A percentile compares a stretch with the other conserved stretches of the same genome.
These are phyloP conservation scores for Rhodotorula toruloides DNA, from an alignment of 768 basidiomycete genomes.

Conservation along the genomic window DNA sequence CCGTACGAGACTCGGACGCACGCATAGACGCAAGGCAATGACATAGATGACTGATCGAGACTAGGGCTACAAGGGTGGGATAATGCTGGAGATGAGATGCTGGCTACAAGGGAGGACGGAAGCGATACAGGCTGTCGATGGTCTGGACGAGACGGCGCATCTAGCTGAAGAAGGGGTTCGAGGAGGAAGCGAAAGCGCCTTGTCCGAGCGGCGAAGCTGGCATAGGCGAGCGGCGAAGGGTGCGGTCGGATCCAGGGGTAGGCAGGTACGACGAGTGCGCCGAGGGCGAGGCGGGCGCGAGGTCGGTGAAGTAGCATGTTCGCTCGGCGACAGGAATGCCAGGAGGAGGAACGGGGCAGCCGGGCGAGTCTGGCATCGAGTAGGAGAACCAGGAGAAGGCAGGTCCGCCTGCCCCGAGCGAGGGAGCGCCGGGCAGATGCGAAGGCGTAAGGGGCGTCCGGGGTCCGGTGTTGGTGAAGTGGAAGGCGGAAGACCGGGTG, in stretches of 20 bases:
- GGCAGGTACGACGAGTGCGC: not conserved
- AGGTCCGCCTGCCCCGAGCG: conserved; percentile 1
- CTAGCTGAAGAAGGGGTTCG: conserved; percentile 24
- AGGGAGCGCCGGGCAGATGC: conserved; percentile 31
- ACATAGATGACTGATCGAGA: too few relatives aligned
- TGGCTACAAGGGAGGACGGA: not conserved
- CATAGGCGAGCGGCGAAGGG: not conserved
- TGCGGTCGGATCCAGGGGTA: not conserved
- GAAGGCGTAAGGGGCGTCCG: conserved; percentile 38
- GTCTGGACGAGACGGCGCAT: too few relatives aligned
- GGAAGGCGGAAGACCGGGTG: conserved; percentile 30
- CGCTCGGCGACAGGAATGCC: conserved; percentile 12
- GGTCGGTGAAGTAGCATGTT: conserved; percentile 12
- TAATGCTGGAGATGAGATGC: too few relatives aligned
- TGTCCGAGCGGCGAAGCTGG: conserved; percentile 20
- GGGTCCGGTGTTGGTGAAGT: conserved; percentile 16
- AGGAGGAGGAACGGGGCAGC: not conserved
- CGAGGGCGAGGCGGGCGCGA: conserved; percentile 9
- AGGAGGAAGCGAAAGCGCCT: not conserved
- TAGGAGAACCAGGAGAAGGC: conserved; percentile 22
- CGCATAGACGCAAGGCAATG: too few relatives aligned
- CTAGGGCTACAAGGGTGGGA: not conserved
- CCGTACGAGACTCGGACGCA: conserved; percentile 1
- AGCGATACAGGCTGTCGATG: too few relatives aligned
- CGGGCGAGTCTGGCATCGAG: conserved; percentile 29